phyloP scores from a whole-genome alignment of 192 early-diverging fungal genomes.

The Backusella psychrophila region DNA sequence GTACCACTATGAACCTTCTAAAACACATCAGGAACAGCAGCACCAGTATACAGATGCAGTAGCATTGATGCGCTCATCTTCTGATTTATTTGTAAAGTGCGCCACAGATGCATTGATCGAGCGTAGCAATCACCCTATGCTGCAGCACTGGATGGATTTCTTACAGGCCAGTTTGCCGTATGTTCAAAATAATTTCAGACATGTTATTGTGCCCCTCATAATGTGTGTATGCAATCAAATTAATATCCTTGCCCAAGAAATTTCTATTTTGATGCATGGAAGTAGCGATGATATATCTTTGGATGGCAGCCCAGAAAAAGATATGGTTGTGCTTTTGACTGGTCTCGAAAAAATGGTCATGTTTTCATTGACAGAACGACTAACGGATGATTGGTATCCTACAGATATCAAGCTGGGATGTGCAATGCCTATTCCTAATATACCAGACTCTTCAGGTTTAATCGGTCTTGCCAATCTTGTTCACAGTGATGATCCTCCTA shows the following conservation, averaged over 20 bases:
- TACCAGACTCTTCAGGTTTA: slow-evolving; percentile 5
- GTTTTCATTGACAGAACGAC: slow-evolving; percentile 47
- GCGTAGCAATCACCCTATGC: slow-evolving; percentile 59
- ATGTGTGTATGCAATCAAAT: slow-evolving; percentile 65
- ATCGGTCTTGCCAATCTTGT: slow-evolving; percentile 12
- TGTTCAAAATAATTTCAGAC: slow-evolving; percentile 58
- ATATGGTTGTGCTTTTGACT: slow-evolving; percentile 49
- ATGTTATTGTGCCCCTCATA: slow-evolving; percentile 60
- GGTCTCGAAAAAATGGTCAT: slow-evolving; percentile 58
- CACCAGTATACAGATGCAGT: slow-evolving; percentile 15
- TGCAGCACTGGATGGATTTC: slow-evolving; percentile 80
- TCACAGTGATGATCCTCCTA: slow-evolving; percentile 6
- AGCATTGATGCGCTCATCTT: slow-evolving; percentile 23
- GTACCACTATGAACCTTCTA: not conserved
- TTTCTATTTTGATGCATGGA: slow-evolving; percentile 22
- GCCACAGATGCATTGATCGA: slow-evolving; percentile 58
- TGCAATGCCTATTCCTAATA: not conserved
- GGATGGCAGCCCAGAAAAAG: slow-evolving; percentile 34
- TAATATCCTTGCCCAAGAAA: slow-evolving; percentile 21
- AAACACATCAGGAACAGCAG: not conserved
- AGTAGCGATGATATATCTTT: not conserved
- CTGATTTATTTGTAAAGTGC: slow-evolving; percentile 53
- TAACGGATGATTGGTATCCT: slow-evolving; percentile 35
- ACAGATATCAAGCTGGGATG: not conserved
- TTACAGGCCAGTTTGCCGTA: slow-evolving; percentile 59